Percentiles rank a stretch among this genome's conserved stretches.
These are phyloP conservation scores for Cantharellus anzutake DNA, from an alignment of 768 basidiomycete genomes.

Conservation along the genomic window DNA sequence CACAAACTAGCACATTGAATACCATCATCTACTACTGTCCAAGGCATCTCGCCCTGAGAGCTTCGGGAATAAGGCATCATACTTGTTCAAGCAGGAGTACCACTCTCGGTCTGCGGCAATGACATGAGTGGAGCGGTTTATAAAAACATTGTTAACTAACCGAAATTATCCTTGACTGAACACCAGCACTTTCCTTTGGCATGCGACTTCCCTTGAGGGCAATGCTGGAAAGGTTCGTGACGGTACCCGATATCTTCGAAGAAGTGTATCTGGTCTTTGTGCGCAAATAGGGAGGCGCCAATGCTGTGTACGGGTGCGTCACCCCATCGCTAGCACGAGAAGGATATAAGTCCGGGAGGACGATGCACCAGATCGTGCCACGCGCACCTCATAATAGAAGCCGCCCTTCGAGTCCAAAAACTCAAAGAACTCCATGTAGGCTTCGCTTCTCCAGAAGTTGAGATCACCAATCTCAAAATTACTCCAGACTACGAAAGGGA, in stretches of 20 bases:
- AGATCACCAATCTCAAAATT: conserved; percentile 85
- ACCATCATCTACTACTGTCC: no score
- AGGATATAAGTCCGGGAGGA: background rate
- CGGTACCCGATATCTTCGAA: conserved; percentile 90
- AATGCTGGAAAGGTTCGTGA: conserved; percentile 90
- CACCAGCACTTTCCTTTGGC: conserved; percentile 75
- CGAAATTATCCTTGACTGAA: conserved; percentile 49
- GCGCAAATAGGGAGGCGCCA: conserved; percentile 74
- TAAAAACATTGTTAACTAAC: conserved; percentile 19
- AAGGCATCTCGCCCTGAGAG: no score
- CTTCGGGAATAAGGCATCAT: conserved; percentile 12
- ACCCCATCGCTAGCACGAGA: conserved; percentile 58
- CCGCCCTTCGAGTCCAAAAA: conserved; percentile 63
- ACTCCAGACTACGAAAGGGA: conserved; percentile 52
- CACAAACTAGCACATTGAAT: no score
- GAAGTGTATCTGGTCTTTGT: conserved; percentile 82
- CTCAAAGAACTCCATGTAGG: conserved; percentile 70
- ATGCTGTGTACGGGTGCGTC: conserved; percentile 88
- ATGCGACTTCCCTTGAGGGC: conserved; percentile 61
- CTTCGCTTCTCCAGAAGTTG: conserved; percentile 67
- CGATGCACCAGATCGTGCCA: background rate
- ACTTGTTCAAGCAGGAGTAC: conserved; percentile 71
- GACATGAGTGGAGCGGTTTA: background rate
- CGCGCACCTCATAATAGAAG: conserved; percentile 67
- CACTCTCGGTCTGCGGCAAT: conserved; percentile 18